A percentile compares a stretch with the other conserved stretches of the same genome.
Evolutionary conservation across 345 rosid genomes (phyloP).

Genomic region (Mallotus nudiflorus): DNA sequence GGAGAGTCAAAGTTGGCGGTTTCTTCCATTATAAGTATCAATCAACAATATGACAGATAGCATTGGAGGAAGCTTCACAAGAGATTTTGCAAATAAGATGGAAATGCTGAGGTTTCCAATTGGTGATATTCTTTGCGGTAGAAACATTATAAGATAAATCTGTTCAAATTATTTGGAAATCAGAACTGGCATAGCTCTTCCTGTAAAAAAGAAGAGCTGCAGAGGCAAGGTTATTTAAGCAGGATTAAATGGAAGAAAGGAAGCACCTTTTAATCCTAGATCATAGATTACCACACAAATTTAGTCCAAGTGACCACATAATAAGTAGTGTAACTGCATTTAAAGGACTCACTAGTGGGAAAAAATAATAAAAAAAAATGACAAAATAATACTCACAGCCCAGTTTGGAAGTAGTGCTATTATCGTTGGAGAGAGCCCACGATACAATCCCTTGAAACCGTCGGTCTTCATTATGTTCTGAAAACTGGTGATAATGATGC

Average conservation of each 20-base stretch:
- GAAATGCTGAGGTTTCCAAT: constrained; percentile 1
- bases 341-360: background rate
- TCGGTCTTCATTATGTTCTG: constrained; percentile 62
- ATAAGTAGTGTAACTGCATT: background rate
- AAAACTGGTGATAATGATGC: constrained; percentile 70
- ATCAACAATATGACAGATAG: background rate
- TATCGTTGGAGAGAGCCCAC: constrained; percentile 94
- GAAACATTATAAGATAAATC: background rate
- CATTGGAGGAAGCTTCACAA: background rate
- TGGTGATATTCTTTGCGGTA: background rate
- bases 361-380: constrained; percentile 6
- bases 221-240: background rate
- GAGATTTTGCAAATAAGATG: constrained; percentile 5
- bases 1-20: background rate
- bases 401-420: constrained; percentile 92
- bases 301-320: background rate
- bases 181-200: background rate
- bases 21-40: background rate
- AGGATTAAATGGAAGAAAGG: background rate
- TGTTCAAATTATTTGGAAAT: background rate
- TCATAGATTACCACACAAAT: background rate
- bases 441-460: constrained; percentile 82
- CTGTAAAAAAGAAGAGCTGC: background rate
- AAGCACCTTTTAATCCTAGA: background rate
- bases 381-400: constrained; percentile 66